Percentiles rank a stretch among this genome's conserved stretches.
phyloP scores from a whole-genome alignment of 2,329 filamentous ascomycete genomes.

The Fusarium bactridioides region DNA sequence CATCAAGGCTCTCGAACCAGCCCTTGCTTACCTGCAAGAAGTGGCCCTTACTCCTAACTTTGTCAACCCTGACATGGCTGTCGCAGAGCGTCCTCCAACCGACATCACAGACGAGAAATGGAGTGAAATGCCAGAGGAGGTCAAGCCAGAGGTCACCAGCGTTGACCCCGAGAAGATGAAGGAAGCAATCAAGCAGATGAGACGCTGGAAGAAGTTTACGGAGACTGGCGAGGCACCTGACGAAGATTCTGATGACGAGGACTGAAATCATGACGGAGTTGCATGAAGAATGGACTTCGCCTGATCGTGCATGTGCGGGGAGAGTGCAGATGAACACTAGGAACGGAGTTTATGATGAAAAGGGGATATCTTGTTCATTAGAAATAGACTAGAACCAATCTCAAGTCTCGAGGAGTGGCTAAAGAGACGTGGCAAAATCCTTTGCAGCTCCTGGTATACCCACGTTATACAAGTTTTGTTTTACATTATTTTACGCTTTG shows the following conservation, averaged over 20 bases:
- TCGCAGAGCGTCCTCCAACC: conserved; percentile 36
- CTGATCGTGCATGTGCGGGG: not conserved
- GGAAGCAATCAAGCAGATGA: conserved; percentile 35
- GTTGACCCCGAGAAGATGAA: conserved; percentile 34
- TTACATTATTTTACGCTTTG: conserved; percentile 46
- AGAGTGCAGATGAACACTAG: not conserved
- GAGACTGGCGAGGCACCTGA: conserved; percentile 41
- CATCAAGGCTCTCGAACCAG: conserved; percentile 58
- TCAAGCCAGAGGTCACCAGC: conserved; percentile 40
- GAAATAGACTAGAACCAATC: conserved; percentile 25
- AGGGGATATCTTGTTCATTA: conserved; percentile 25
- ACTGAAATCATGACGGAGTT: conserved; percentile 6
- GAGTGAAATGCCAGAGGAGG: conserved; percentile 41
- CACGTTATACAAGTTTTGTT: not conserved
- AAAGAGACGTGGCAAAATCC: conserved; percentile 30
- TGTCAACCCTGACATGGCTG: conserved; percentile 50
- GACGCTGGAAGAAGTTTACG: conserved; percentile 41
- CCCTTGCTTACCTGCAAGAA: conserved; percentile 69
- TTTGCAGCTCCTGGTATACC: conserved; percentile 1
- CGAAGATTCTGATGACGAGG: conserved; percentile 40
- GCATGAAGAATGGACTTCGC: not conserved
- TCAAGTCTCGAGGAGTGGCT: conserved; percentile 5
- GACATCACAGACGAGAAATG: conserved; percentile 44
- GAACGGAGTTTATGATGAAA: not conserved
- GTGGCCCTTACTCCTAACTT: conserved; percentile 55